Base-by-base conservation (phyloP, 2,329 filamentous ascomycete species). In the Aspergillus amoenus region DNA sequence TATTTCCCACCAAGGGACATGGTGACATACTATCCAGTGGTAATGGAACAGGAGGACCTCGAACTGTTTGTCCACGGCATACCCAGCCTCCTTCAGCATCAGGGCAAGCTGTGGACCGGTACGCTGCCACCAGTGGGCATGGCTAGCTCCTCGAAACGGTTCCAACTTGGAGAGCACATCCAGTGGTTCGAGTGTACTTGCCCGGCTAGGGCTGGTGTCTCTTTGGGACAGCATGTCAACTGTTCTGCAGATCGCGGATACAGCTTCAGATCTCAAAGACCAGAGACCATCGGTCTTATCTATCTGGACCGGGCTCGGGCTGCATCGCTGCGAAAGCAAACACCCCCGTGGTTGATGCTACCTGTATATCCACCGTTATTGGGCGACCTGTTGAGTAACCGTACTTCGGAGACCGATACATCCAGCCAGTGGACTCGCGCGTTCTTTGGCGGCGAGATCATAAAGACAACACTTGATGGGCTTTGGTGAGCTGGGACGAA, bases 1-100 rank as follows among this genome's bases (percentile, higher is more conserved):
- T 12, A 37, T 5, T 9, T 8, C 46, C 17, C 17, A 17, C 17
- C 17, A 4, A 11, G 15, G 22, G 21, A 5, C 9, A 8, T n/a
- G 17, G 46, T n/a, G 32, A 11, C 50, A 3, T 55, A 66, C 55
- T 17, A 56, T 53, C 50, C 49, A 59, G 32, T 62, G 50, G 51
- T 61, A 61, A 43, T 64, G 55, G 47, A 64, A 65, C 9, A 65
- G 48, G 4, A 66, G 56, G 11, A 41, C 49, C 39, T 66, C 56
- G 34, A 58, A 57, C 53, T 65, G 62, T 27, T 58, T 58, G 21
- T 57, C 47, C 3, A 52, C 37, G 6, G 56, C 5, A 37, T 65
- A 66, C 17, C 52, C 45, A 12, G 61, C 61, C 5, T 48, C 61
- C 12, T 58, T 44, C 27, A 63, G 27, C 51, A 62, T 53, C 9